These are phyloP conservation scores for Conringia planisiliqua DNA, from an alignment of 345 rosid species.

Conservation along the genomic window DNA sequence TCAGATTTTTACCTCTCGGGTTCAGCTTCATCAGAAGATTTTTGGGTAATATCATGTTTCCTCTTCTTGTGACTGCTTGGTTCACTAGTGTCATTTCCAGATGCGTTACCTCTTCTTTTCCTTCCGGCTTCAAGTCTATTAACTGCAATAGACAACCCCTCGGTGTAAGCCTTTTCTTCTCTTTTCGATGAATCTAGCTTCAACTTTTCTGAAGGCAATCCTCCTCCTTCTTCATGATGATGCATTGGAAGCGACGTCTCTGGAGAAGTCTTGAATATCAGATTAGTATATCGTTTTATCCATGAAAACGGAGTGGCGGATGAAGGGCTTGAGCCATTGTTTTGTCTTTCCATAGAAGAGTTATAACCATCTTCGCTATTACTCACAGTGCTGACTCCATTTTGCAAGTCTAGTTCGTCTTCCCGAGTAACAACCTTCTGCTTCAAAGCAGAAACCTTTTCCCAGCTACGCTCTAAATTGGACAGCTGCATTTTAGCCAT, in stretches of 20 bases:
- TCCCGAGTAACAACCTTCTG: slow-evolving; percentile 39
- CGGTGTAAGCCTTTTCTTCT: slow-evolving; percentile 32
- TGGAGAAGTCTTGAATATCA: slow-evolving; percentile 61
- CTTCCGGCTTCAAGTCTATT: slow-evolving; percentile 42
- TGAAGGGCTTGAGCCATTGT: slow-evolving; percentile 35
- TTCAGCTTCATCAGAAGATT: slow-evolving; percentile 36
- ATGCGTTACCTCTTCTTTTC: slow-evolving; percentile 51
- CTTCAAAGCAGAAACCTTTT: slow-evolving; percentile 53
- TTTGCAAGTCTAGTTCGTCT: slow-evolving; percentile 35
- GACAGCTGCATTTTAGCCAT: slow-evolving; percentile 66
- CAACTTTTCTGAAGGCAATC: slow-evolving; percentile 13
- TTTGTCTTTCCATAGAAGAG: slow-evolving; percentile 38
- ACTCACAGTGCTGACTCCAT: slow-evolving; percentile 28
- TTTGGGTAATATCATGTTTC: slow-evolving; percentile 36
- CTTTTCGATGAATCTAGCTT: slow-evolving; percentile 35
- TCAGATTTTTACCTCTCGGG: slow-evolving; percentile 35
- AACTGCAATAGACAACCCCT: slow-evolving; percentile 37
- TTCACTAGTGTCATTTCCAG: slow-evolving; percentile 31
- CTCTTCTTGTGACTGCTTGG: slow-evolving; percentile 52
- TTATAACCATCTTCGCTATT: slow-evolving; percentile 39
- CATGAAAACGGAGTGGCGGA: slow-evolving; percentile 65
- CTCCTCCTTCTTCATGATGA: slow-evolving; percentile 20
- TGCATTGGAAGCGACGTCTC: slow-evolving; percentile 36
- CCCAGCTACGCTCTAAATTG: slow-evolving; percentile 51
- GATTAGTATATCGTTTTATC: slow-evolving; percentile 63